Percentiles rank a stretch among this genome's conserved stretches.
Conservation (phyloP, 768 basidiomycete genomes). For the Pilatotrama ljubarskyi region DNA sequence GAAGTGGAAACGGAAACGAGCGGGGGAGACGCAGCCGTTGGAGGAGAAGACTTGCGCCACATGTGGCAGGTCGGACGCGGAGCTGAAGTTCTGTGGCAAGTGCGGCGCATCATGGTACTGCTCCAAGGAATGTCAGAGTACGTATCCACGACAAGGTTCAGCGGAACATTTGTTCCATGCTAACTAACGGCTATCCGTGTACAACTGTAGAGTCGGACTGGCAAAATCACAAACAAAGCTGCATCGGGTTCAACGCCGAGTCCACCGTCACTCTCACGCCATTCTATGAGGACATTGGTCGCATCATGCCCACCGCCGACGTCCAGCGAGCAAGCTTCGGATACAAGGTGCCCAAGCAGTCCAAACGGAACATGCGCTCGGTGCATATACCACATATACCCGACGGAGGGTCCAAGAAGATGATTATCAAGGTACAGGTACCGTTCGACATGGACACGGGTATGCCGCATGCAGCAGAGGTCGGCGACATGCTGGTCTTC, state of each 20-base stretch:
- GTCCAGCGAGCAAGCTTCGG: conserved; percentile 34
- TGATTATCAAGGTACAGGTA: conserved; percentile 58
- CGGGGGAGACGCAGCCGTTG: conserved; percentile 42
- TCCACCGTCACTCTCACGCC: conserved; percentile 52
- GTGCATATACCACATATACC: conserved; percentile 24
- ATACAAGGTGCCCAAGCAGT: conserved; percentile 26
- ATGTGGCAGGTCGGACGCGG: conserved; percentile 33
- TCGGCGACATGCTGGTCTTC: conserved; percentile 43
- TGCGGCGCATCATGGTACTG: conserved; percentile 55
- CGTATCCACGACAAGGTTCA: conserved; percentile 12
- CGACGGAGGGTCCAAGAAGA: conserved; percentile 35
- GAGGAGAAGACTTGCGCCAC: conserved; percentile 48
- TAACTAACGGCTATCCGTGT: conserved; percentile 1
- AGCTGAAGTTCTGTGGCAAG: conserved; percentile 43
- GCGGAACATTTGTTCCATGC: background rate
- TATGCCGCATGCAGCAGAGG: conserved; percentile 17
- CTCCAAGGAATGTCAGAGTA: conserved; percentile 55
- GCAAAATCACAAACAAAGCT: conserved; percentile 48
- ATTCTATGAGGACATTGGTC: conserved; percentile 31
- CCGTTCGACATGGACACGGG: conserved; percentile 28
- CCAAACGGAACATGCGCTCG: conserved; percentile 22
- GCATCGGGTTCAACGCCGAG: conserved; percentile 44
- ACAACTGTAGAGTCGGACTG: conserved; percentile 45
- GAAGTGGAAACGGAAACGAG: conserved; percentile 49
- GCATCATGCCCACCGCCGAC: conserved; percentile 31